Evolutionary conservation across 257 asterid species (phyloP).

Genomic region (Euphrasia confusa): DNA sequence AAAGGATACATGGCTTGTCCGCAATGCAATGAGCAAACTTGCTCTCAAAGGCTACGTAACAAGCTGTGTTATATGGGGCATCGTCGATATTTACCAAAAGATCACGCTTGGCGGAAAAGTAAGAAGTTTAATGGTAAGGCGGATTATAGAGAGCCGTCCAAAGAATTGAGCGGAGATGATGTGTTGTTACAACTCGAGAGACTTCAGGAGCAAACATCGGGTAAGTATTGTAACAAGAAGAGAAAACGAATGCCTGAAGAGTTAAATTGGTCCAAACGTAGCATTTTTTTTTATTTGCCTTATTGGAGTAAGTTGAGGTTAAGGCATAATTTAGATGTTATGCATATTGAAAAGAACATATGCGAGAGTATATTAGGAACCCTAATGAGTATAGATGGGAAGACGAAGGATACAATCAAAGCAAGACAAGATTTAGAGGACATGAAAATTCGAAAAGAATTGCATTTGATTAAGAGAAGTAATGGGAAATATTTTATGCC

Average conservation of each 20-base stretch:
- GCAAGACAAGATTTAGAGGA: neutral
- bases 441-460: too few species aligned
- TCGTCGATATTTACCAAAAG: neutral
- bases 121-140: neutral
- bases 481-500: too few species aligned
- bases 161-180: neutral
- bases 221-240: too few species aligned
- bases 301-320: neutral
- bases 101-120: constrained; percentile 7
- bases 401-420: neutral
- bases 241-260: neutral
- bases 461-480: too few species aligned
- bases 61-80: neutral
- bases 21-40: too few species aligned
- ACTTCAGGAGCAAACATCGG: too few species aligned
- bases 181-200: too few species aligned
- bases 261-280: neutral
- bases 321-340: neutral
- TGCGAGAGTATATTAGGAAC: neutral
- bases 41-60: neutral
- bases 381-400: neutral
- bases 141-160: too few species aligned
- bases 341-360: constrained; percentile 2
- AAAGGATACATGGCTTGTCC: constrained; percentile 8
- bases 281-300: neutral